Base-by-base conservation (phyloP, 2,329 filamentous ascomycete genomes). In the Verticillium nonalfalfae region DNA sequence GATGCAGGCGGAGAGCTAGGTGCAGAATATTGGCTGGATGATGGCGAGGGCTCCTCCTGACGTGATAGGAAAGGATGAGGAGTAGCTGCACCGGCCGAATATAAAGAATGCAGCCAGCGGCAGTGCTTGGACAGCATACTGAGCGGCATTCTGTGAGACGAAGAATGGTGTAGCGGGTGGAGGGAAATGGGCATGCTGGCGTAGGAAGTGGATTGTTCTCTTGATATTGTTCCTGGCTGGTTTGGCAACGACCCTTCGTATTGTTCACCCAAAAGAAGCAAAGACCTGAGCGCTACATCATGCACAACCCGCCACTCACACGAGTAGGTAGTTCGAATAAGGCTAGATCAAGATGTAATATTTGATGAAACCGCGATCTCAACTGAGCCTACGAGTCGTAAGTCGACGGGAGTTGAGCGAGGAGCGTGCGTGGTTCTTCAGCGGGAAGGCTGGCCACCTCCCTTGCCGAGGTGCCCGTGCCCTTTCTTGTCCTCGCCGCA, bases 181-280 rank as follows among this genome's bases (percentile, higher is more conserved):
- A 26, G 11, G n/a, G 26, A 18, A 50, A 50, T 50, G 45, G 21
- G 40, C 7, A 45, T 5, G 45, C 7, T 21, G 45, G 45, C 18
- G 45, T 21, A 21, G 45, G 45, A 21, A 10, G n/a, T 26, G 11
- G 45, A 50, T 50, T 50, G 45, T 50, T 50, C 45, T 26, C 60
- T 68, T 68, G 50, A 67, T 64, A 61, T 61, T 60, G 63, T 65
- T 62, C 58, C 60, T 52, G 13, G 34, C 58, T 18, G 38, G 58
- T 21, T 50, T 39, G 56, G 56, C 56, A 50, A 35, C 38, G 56
- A n/a, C 57, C 57, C 56, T 64, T 60, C 60, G 38, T 60, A 59
- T 59, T 52, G 21, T 59, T 60, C 40, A 10, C 18, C 40, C 40
- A 10, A 50, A 50, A 50, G n/a, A 50, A 50, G 39, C 39, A 40